Conservation (phyloP, 345 rosid species). For the Leavenworthia alabamica region DNA sequence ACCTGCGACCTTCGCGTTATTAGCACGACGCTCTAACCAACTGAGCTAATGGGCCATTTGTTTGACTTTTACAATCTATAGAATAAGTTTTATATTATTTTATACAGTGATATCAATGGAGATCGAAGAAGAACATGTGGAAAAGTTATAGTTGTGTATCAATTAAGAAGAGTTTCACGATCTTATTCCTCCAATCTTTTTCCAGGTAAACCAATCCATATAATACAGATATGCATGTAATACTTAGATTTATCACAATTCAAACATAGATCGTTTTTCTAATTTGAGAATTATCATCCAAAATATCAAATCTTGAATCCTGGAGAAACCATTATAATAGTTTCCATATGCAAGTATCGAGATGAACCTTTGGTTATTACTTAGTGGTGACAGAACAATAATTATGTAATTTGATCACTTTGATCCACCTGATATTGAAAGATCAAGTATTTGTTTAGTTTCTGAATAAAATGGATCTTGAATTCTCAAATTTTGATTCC, state of each 20-base stretch:
- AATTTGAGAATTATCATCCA: background rate
- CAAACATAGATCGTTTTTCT: background rate
- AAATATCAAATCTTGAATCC: background rate
- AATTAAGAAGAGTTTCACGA: background rate
- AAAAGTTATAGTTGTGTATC: background rate
- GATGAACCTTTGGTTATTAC: background rate
- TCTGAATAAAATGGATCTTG: background rate
- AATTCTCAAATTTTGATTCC: background rate
- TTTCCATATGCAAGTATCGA: background rate
- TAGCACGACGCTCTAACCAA: conserved; percentile 96
- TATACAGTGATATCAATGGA: background rate
- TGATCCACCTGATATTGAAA: background rate
- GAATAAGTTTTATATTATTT: fast-evolving
- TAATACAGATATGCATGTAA: background rate
- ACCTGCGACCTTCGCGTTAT: conserved; percentile 90
- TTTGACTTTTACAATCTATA: fast-evolving
- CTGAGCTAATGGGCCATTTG: conserved; percentile 50
- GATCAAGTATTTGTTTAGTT: background rate
- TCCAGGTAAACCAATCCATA: conserved; percentile 15
- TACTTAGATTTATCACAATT: background rate
- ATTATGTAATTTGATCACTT: background rate
- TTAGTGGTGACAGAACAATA: background rate
- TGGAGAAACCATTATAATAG: background rate
- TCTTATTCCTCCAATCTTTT: background rate
- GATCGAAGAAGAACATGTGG: background rate